These are phyloP conservation scores for Mangifera indica DNA, from an alignment of 345 rosid genomes.

Conservation along the genomic window DNA sequence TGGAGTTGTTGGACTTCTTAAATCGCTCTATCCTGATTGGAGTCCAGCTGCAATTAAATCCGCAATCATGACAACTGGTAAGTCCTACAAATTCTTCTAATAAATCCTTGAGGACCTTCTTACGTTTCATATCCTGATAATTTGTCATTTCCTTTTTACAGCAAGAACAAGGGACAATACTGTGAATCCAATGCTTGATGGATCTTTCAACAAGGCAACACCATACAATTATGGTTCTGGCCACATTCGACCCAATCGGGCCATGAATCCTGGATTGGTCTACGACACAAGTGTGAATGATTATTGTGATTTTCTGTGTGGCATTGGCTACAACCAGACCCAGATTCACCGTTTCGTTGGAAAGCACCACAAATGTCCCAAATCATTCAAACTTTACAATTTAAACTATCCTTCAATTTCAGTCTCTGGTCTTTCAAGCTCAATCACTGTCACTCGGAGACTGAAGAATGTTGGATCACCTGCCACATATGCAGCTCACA, in stretches of 20 bases:
- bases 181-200: slow-evolving; percentile 33
- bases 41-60: slow-evolving; percentile 57
- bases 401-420: slow-evolving; percentile 78
- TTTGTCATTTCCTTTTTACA: slow-evolving; percentile 9
- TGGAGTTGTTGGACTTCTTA: slow-evolving; percentile 52
- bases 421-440: slow-evolving; percentile 31
- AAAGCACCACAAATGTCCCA: slow-evolving; percentile 35
- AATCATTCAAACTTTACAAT: slow-evolving; percentile 39
- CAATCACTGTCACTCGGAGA: slow-evolving; percentile 40
- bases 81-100: neutral
- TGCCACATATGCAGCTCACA: slow-evolving; percentile 34
- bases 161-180: slow-evolving; percentile 67
- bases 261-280: slow-evolving; percentile 67
- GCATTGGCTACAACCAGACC: slow-evolving; percentile 53
- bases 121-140: neutral
- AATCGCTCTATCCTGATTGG: slow-evolving; percentile 45
- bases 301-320: slow-evolving; percentile 71
- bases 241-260: slow-evolving; percentile 74
- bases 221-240: slow-evolving; percentile 69
- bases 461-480: slow-evolving; percentile 74
- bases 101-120: neutral
- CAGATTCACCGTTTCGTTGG: slow-evolving; percentile 31
- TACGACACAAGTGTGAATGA: slow-evolving; percentile 52
- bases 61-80: slow-evolving; percentile 53
- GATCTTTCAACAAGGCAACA: slow-evolving; percentile 33